A percentile compares a stretch with the other conserved stretches of the same genome.
Conservation (phyloP, 1,139 yeast genomes). For the Hemisphaericaspora subhashii region DNA sequence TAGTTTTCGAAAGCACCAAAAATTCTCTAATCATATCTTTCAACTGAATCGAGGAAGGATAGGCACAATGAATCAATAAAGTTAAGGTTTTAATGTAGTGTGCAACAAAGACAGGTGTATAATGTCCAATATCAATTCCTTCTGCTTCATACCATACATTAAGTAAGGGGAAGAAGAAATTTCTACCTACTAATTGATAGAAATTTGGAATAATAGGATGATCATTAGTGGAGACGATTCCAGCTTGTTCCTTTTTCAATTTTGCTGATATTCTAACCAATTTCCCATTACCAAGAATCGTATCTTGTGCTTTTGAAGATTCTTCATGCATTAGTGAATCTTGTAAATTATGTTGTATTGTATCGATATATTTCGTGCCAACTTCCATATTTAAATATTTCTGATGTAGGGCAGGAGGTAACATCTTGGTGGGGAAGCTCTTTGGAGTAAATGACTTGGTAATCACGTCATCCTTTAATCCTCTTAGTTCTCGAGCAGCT, state of each 20-base stretch:
- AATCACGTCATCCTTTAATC: constrained; percentile 49
- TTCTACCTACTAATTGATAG: constrained; percentile 44
- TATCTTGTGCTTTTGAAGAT: constrained; percentile 41
- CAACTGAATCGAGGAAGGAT: constrained; percentile 51
- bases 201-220: constrained; percentile 31
- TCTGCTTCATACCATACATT: constrained; percentile 52
- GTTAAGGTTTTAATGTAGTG: constrained; percentile 63
- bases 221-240: neutral
- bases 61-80: constrained; percentile 55
- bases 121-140: constrained; percentile 51
- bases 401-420: constrained; percentile 50
- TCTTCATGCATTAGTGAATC: constrained; percentile 36
- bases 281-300: constrained; percentile 42
- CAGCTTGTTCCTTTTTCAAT: constrained; percentile 8
- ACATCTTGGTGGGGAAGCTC: constrained; percentile 39
- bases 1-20: constrained; percentile 36
- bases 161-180: constrained; percentile 57
- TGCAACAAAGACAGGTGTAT: constrained; percentile 53
- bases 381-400: constrained; percentile 25
- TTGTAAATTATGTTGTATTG: constrained; percentile 22
- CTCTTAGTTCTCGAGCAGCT: constrained; percentile 60
- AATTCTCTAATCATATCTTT: constrained; percentile 60
- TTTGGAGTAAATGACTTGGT: constrained; percentile 32
- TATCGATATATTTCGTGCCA: constrained; percentile 7
- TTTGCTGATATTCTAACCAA: constrained; percentile 48